phyloP scores from a whole-genome alignment of 768 basidiomycete genomes.

The Tulasnella sp. region DNA sequence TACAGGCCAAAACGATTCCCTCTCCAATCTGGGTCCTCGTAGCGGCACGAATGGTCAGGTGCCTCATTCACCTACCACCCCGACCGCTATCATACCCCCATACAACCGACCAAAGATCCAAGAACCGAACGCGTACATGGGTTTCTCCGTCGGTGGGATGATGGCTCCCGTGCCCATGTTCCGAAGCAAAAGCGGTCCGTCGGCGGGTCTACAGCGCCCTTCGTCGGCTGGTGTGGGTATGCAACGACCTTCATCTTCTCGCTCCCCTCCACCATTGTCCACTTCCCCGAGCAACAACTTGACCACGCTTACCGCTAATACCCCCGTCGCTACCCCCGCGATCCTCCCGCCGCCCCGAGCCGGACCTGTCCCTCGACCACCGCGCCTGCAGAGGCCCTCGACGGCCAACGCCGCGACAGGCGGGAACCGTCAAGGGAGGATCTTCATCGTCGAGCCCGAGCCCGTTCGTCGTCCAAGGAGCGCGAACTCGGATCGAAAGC shows the following conservation, averaged over 20 bases:
- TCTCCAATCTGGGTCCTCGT: not conserved
- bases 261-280: not conserved
- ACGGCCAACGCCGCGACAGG: not conserved
- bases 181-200: not conserved
- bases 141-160: constrained; percentile 10
- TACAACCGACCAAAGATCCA: not conserved
- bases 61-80: not conserved
- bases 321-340: not conserved
- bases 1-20: not conserved
- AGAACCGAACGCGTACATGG: not conserved
- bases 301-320: not conserved
- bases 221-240: not conserved
- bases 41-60: not conserved
- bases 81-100: not conserved
- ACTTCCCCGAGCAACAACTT: not conserved
- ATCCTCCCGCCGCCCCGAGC: not conserved
- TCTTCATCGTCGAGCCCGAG: constrained; percentile 4
- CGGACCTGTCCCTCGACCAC: not conserved
- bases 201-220: not conserved
- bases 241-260: not conserved
- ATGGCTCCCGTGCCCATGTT: constrained; percentile 11
- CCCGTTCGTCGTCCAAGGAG: not conserved
- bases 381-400: not conserved
- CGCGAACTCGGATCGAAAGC: not conserved
- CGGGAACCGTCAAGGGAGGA: not conserved